Conservation (phyloP, 2,329 filamentous ascomycete genomes). For the Cryphonectria japonica region DNA sequence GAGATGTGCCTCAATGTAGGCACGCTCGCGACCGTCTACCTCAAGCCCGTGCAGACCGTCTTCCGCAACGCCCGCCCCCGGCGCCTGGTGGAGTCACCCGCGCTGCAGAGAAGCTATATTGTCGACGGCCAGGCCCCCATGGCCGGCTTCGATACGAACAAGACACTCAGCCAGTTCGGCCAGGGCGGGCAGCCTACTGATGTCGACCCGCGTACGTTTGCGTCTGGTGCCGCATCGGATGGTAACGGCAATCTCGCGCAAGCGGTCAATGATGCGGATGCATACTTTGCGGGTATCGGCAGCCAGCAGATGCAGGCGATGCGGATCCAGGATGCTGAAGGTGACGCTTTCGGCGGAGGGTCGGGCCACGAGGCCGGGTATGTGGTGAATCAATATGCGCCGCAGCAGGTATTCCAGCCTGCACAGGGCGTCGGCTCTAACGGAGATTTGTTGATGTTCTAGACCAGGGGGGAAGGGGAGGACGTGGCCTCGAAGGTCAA, state of each 20-base stretch:
- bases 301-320: conserved; percentile 74
- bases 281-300: conserved; percentile 83
- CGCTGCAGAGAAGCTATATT: conserved; percentile 74
- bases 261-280: conserved; percentile 83
- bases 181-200: conserved; percentile 56
- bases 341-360: conserved; percentile 64
- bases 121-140: conserved; percentile 53
- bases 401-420: conserved; percentile 75
- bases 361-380: conserved; percentile 59
- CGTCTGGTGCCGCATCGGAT: conserved; percentile 40
- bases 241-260: conserved; percentile 58
- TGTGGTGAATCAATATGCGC: conserved; percentile 82
- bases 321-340: conserved; percentile 62
- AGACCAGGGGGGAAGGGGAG: background rate
- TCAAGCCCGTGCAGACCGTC: conserved; percentile 96
- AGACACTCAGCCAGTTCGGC: conserved; percentile 63
- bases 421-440: conserved; percentile 66
- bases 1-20: conserved; percentile 98
- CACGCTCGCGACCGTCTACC: conserved; percentile 93
- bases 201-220: conserved; percentile 49
- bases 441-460: conserved; percentile 73
- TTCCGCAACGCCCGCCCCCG: conserved; percentile 87
- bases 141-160: conserved; percentile 54
- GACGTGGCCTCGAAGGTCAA: background rate
- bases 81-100: conserved; percentile 79